Evolutionary conservation across 1,139 yeast species (phyloP).

Genomic region (Zhuliangozyma blackwelliae): DNA sequence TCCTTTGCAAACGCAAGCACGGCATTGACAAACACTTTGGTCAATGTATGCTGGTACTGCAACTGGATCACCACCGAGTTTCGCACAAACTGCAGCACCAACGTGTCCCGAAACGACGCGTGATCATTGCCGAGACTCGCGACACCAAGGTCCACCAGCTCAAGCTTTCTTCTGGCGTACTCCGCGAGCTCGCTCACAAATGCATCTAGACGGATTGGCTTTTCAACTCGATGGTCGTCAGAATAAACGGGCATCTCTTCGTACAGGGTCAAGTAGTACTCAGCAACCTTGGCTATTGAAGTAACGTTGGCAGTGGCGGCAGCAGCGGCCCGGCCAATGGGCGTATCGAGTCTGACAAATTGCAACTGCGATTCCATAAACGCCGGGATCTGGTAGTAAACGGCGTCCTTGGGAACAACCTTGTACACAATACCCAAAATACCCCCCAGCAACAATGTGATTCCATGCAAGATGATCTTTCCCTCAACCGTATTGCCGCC

Average conservation of each 20-base stretch:
- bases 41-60: conserved; percentile 27
- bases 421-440: conserved; percentile 23
- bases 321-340: conserved; percentile 1
- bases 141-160: conserved; percentile 5
- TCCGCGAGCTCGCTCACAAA: conserved; percentile 16
- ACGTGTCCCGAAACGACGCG: conserved; percentile 8
- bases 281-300: conserved; percentile 10
- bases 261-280: conserved; percentile 12
- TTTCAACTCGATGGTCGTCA: conserved; percentile 11
- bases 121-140: conserved; percentile 1
- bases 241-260: conserved; percentile 19
- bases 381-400: conserved; percentile 28
- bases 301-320: conserved; percentile 1
- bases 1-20: conserved; percentile 8
- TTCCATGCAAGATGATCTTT: conserved; percentile 23
- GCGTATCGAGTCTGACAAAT: conserved; percentile 13
- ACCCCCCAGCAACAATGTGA: conserved; percentile 17
- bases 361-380: conserved; percentile 22
- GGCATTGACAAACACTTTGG: conserved; percentile 19
- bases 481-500: conserved; percentile 20
- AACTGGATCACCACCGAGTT: conserved; percentile 16
- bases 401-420: conserved; percentile 24
- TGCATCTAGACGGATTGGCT: conserved; percentile 10
- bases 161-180: conserved; percentile 15
- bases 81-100: conserved; percentile 20